These are phyloP conservation scores for Alternaria postmessia DNA, from an alignment of 2,329 filamentous ascomycete species.

Conservation along the genomic window DNA sequence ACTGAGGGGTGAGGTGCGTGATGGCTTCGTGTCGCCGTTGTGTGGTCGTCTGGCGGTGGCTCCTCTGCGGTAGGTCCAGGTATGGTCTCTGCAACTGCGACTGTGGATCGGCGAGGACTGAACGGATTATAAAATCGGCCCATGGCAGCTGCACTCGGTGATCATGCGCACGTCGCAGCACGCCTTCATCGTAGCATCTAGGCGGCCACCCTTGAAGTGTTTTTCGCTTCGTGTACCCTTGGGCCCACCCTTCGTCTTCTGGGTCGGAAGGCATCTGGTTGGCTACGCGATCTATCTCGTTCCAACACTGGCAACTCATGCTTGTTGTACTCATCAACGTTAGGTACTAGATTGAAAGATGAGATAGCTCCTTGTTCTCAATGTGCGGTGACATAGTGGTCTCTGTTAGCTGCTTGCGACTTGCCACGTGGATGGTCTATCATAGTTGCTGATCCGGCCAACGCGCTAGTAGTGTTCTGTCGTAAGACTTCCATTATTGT, in stretches of 20 bases:
- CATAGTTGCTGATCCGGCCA: not conserved
- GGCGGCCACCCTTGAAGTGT: not conserved
- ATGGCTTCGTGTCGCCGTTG: not conserved
- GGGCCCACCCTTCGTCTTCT: not conserved
- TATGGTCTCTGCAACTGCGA: not conserved
- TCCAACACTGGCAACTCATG: not conserved
- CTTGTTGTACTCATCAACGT: not conserved
- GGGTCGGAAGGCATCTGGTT: not conserved
- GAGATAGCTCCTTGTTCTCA: not conserved
- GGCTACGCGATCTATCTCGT: not conserved
- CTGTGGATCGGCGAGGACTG: not conserved
- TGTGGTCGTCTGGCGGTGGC: not conserved
- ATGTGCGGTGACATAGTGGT: not conserved
- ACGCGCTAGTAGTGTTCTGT: too few species aligned
- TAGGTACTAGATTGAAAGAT: not conserved
- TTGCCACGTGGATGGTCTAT: not conserved
- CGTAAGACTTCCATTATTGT: not conserved
- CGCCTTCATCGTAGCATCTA: not conserved
- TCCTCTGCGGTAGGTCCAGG: not conserved
- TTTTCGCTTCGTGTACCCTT: not conserved
- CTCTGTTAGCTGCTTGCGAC: not conserved
- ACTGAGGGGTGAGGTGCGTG: not conserved
- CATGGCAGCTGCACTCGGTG: not conserved
- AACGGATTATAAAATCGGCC: conserved; percentile 1
- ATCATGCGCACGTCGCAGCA: not conserved